Percentiles rank a stretch among this genome's conserved stretches.
phyloP scores from a whole-genome alignment of 306 rosid genomes.

The Trifolium dubium region DNA sequence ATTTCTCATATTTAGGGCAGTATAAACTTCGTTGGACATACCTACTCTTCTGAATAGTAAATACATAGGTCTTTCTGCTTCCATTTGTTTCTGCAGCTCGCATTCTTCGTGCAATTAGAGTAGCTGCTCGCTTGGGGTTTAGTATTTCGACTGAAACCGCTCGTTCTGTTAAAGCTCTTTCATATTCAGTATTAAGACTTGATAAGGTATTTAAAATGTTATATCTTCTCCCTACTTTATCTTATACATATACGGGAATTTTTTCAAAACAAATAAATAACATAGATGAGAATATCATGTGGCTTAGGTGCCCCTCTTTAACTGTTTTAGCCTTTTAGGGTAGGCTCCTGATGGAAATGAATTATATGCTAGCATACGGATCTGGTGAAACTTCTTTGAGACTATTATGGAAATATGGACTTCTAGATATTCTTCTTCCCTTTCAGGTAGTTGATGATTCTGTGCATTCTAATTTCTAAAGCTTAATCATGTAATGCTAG shows the following conservation, averaged over 20 bases:
- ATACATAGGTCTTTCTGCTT: slow-evolving; percentile 21
- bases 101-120: slow-evolving; percentile 83
- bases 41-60: slow-evolving; percentile 12
- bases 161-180: slow-evolving; percentile 55
- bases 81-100: slow-evolving; percentile 67
- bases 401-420: slow-evolving; percentile 82
- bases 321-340: slow-evolving; percentile 53
- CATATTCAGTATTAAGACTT: slow-evolving; percentile 64
- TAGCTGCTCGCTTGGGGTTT: slow-evolving; percentile 90
- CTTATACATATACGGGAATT: slow-evolving; percentile 22
- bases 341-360: slow-evolving; percentile 84
- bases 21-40: background rate
- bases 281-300: slow-evolving; percentile 30
- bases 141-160: slow-evolving; percentile 79
- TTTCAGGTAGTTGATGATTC: slow-evolving; percentile 58
- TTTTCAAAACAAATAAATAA: too few species aligned
- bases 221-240: slow-evolving; percentile 35
- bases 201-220: slow-evolving; percentile 67
- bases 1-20: background rate
- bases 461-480: slow-evolving; percentile 34
- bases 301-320: slow-evolving; percentile 38
- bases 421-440: slow-evolving; percentile 81
- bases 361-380: slow-evolving; percentile 90
- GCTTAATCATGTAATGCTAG: slow-evolving; percentile 30
- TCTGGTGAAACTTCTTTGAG: slow-evolving; percentile 89